Percentiles rank a stretch among this genome's conserved stretches.
phyloP scores from a whole-genome alignment of 768 basidiomycete genomes.

The Cystofilobasidium macerans region DNA sequence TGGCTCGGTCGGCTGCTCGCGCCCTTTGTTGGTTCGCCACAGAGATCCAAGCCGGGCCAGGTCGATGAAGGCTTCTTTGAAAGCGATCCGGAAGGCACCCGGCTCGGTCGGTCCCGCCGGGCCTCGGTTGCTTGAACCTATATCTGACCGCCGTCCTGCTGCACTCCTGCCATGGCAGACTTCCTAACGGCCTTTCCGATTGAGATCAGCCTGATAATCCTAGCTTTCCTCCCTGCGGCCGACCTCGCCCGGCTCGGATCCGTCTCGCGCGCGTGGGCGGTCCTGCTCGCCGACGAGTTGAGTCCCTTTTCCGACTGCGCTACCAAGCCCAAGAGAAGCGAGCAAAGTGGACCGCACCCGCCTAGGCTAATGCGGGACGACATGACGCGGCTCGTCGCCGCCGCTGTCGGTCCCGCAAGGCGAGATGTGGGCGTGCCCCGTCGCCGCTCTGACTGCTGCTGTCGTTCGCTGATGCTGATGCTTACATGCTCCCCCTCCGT shows the following conservation, averaged over 20 bases:
- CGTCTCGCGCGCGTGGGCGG: background rate
- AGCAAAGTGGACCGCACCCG: too few species aligned
- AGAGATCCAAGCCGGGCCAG: background rate
- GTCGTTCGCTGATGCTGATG: background rate
- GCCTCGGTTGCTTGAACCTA: background rate
- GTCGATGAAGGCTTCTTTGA: conserved; percentile 2
- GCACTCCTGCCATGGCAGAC: background rate
- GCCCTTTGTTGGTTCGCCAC: background rate
- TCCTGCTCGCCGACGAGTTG: background rate
- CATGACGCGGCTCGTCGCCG: too few species aligned
- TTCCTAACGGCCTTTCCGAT: background rate
- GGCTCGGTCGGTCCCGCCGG: background rate
- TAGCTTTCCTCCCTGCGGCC: background rate
- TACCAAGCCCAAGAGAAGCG: background rate
- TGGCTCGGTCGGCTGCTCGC: background rate
- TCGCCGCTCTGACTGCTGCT: too few species aligned
- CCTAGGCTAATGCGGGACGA: too few species aligned
- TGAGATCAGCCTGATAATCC: background rate
- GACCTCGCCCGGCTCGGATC: background rate
- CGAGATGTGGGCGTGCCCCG: too few species aligned
- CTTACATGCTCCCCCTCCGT: background rate
- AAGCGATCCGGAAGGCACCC: background rate
- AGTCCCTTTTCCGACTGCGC: background rate
- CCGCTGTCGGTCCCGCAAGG: too few species aligned
- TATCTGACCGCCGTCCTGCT: background rate